Base-by-base conservation (phyloP, 441 rosid species). In the Geranium incanum region DNA sequence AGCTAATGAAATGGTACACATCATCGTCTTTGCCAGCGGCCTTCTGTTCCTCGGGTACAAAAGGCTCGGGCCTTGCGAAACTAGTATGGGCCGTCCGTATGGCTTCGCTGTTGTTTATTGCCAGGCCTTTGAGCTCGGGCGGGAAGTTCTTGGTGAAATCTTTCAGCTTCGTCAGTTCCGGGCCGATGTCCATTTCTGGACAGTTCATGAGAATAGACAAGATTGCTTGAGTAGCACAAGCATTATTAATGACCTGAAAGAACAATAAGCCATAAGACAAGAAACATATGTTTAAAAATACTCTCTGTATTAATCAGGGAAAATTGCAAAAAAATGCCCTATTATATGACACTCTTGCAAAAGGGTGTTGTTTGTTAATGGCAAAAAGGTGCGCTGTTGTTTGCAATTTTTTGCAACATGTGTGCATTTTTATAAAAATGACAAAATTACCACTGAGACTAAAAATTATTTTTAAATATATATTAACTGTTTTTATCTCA, bases 221-320 rank as follows among this genome's bases (percentile, higher is more conserved):
- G 74, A 94, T 94, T 5, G 99, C 99, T 86, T 94, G 99, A 28
- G 97, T 94, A 67, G 99, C 99, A 84, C 99, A 94, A 45, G 99
- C 99, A 83, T 94, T 94, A 77, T 92, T 94, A 68, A 88, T 88
- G 66, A 88, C 93, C 93, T 88, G 67, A 36, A 52, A 39, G 63
- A 73, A 23, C 36, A 68, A 36, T 23, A 6, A 68, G 68, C 5
- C 48, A 62, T 21, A 68, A 74, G 48, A 65, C 36, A 4, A 63
- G 63, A 43, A 11, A 19, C 19, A 52, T 3, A 12, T 52, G 18
- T 52, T 52, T 15, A 38, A 38, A 2, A 5, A 38, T 38, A 38
- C 33, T 1, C 33, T 23, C 33, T 23, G 33, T 23, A 23, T 23
- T 23, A 23, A 23, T 23, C 33, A 23, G 33, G 33, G 1, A 23